Conservation (phyloP, 805 yeast genomes). For the Lachancea dasiensis region DNA sequence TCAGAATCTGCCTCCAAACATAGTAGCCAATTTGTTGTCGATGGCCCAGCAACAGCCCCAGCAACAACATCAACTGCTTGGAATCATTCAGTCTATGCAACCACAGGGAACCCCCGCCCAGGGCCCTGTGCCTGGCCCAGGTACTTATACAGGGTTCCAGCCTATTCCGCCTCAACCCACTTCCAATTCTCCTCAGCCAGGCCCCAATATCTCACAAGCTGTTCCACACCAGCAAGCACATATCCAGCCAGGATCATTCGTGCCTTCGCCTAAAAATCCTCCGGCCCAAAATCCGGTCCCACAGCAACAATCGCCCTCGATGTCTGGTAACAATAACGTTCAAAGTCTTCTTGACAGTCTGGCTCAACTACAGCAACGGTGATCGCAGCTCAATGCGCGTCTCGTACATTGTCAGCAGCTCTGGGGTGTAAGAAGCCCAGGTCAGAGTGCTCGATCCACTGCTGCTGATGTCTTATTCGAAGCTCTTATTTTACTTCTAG, state of each 20-base stretch:
- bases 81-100: slow-evolving; percentile 33
- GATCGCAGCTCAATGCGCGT: no score
- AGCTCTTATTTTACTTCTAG: no score
- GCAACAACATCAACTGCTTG: slow-evolving; percentile 28
- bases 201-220: no score
- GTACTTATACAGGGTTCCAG: slow-evolving; percentile 5
- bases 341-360: slow-evolving; percentile 36
- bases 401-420: not conserved
- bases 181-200: no score
- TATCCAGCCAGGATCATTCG: slow-evolving; percentile 20
- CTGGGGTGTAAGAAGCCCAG: not conserved
- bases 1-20: slow-evolving; percentile 33
- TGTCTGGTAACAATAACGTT: slow-evolving; percentile 30
- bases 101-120: slow-evolving; percentile 9
- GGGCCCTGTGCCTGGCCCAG: slow-evolving; percentile 4
- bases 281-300: slow-evolving; percentile 9
- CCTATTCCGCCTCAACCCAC: slow-evolving; percentile 1
- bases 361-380: slow-evolving; percentile 33
- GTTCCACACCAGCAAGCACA: slow-evolving; percentile 17
- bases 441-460: no score
- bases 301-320: slow-evolving; percentile 15
- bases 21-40: slow-evolving; percentile 27
- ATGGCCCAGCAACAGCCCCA: slow-evolving; percentile 33
- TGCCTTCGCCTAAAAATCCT: slow-evolving; percentile 16
- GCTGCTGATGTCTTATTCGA: no score